Evolutionary conservation across 2,329 filamentous ascomycete genomes (phyloP), one percentile per base, ranked within the genome.

Genomic region (Microdochium paspali): DNA sequence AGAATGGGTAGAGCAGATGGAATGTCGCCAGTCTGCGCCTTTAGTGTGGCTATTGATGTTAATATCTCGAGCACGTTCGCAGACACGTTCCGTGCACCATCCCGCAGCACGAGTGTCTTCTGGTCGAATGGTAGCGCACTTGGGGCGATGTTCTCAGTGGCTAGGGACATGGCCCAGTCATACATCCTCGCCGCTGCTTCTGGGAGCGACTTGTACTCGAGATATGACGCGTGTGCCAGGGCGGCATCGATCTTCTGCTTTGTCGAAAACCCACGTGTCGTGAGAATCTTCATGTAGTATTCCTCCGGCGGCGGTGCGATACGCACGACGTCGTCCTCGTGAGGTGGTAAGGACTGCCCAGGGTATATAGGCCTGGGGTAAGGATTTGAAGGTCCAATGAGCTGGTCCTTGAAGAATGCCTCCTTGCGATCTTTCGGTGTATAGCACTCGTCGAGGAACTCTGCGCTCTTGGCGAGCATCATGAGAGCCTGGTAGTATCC

Each of bases 401-500:
- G 80, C 51, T 85, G 81, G 43, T 87, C 82, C 5, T 79, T 76
- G 0, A 87, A 82, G 54, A 87, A 91, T 25, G 85, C 76, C 24
- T 85, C 66, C 39, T 76, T 74, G 52, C 81, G 74, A 9, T 76
- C 83, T 42, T 67, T 80, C 63, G 95, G 89, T 40, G 76, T 72
- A 15, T 94, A 73, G 76, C 84, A 89, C 44, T 85, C 85, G 53
- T 95, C 87, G 23, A 94, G 69, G 55, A 90, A 80, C 66, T 96
- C 90, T 4, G 89, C 82, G 0, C 84, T 80, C 54, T 80, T 79
- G 1, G 85, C 90, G 50, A 80, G 80, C 10, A 84, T 76, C 80
- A 96, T 87, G 44, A 96, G 68, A 3, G 83, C 77, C 58, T 94
- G 82, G 58, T 85, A 90, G 66, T 97, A 97, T 1, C 89, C 90